These are phyloP conservation scores for Camptophora hylomeconis DNA, from an alignment of 2,329 filamentous ascomycete genomes.

Conservation along the genomic window DNA sequence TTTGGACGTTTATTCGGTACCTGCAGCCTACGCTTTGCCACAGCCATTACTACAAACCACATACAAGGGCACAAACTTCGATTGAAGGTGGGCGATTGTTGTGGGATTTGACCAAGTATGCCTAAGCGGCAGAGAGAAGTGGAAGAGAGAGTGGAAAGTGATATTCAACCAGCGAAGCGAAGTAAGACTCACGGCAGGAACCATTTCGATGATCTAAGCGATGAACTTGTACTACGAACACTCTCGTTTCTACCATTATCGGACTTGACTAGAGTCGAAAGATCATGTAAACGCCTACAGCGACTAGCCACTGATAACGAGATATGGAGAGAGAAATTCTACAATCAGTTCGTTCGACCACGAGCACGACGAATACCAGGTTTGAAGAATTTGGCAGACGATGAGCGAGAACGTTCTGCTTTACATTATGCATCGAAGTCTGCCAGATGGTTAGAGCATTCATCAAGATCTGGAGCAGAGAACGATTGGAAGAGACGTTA, in stretches of 20 bases:
- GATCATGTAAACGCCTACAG: constrained; percentile 64
- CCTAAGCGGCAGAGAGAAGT: constrained; percentile 10
- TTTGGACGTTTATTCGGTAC: no score
- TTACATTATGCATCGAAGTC: constrained; percentile 29
- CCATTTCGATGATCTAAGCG: constrained; percentile 58
- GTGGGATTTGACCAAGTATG: no score
- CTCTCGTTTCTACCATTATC: constrained; percentile 61
- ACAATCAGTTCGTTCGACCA: constrained; percentile 71
- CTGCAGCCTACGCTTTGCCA: no score
- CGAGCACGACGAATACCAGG: constrained; percentile 64
- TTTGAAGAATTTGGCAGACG: constrained; percentile 32
- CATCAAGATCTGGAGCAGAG: constrained; percentile 35
- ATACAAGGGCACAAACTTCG: no score
- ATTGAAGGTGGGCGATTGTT: no score
- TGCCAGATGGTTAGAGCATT: constrained; percentile 50
- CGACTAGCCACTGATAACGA: constrained; percentile 67
- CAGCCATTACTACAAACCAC: no score
- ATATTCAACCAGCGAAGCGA: no score
- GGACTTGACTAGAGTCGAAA: constrained; percentile 52
- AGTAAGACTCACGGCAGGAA: constrained; percentile 8
- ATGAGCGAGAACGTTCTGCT: background rate
- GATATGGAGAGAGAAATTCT: constrained; percentile 84
- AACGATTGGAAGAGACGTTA: constrained; percentile 84
- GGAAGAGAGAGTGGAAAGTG: no score
- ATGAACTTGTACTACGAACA: constrained; percentile 78